Evolutionary conservation across 2,329 filamentous ascomycete species (phyloP).

Genomic region (Ophiosphaerella herpotricha): DNA sequence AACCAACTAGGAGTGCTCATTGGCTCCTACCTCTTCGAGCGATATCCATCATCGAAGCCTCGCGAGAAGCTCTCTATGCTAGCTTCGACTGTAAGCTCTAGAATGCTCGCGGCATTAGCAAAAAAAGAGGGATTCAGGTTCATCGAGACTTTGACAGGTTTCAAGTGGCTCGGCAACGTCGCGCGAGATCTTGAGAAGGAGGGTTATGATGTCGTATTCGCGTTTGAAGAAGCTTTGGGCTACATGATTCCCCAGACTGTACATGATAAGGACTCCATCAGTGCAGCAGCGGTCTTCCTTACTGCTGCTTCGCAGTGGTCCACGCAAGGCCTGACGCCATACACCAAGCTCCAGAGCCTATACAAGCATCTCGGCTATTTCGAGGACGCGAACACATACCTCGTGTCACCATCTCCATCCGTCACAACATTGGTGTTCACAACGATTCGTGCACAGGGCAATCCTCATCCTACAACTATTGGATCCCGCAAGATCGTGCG

Average conservation of each 20-base stretch:
- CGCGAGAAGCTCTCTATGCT: slow-evolving; percentile 58
- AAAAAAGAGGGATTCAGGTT: slow-evolving; percentile 60
- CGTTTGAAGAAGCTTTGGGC: slow-evolving; percentile 69
- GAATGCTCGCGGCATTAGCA: slow-evolving; percentile 65
- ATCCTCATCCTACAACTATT: slow-evolving; percentile 51
- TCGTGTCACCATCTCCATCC: slow-evolving; percentile 60
- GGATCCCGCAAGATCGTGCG: slow-evolving; percentile 58
- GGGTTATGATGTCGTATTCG: slow-evolving; percentile 60
- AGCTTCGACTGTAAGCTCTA: slow-evolving; percentile 66
- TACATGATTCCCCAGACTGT: slow-evolving; percentile 69
- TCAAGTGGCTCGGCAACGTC: slow-evolving; percentile 70
- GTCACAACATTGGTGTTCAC: slow-evolving; percentile 61
- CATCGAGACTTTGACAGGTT: slow-evolving; percentile 66
- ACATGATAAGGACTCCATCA: slow-evolving; percentile 68
- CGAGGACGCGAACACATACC: slow-evolving; percentile 67
- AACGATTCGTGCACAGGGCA: slow-evolving; percentile 54
- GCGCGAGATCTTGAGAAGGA: slow-evolving; percentile 55
- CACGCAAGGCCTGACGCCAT: slow-evolving; percentile 60
- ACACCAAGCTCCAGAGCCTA: slow-evolving; percentile 60
- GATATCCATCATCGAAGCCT: slow-evolving; percentile 43
- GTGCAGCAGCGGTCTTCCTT: slow-evolving; percentile 64
- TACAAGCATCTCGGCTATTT: slow-evolving; percentile 64
- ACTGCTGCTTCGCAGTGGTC: slow-evolving; percentile 59
- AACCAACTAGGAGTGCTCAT: slow-evolving; percentile 67
- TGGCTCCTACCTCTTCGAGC: slow-evolving; percentile 61